These are phyloP conservation scores for Dysphania ambrosioides DNA, from an alignment of 148 eudicot species.

Conservation along the genomic window DNA sequence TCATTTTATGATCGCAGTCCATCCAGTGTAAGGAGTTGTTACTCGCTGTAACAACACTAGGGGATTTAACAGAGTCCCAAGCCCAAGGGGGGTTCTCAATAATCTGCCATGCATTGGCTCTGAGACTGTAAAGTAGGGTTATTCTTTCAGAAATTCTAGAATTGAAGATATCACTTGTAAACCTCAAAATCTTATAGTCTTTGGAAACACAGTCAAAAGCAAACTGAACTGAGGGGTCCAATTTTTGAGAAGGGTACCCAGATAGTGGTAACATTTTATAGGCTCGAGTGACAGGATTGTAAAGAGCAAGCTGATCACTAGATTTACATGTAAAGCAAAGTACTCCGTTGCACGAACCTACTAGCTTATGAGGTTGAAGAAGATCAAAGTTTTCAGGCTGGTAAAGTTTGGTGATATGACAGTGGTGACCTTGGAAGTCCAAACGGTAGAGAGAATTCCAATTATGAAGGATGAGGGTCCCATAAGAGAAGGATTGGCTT, in stretches of 20 bases:
- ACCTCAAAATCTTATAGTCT: conserved; percentile 9
- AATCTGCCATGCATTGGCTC: not conserved
- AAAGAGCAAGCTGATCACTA: not conserved
- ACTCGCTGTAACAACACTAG: not conserved
- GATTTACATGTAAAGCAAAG: not conserved
- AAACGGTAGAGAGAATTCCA: not conserved
- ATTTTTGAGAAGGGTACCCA: not conserved
- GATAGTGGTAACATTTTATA: not conserved
- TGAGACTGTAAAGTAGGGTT: not conserved
- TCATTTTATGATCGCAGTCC: not conserved
- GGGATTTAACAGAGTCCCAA: not conserved
- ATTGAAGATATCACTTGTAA: not conserved
- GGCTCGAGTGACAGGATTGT: conserved; percentile 3
- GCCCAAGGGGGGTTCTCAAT: not conserved
- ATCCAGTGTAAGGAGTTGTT: conserved; percentile 2
- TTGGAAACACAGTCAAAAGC: not conserved
- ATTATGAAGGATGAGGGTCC: not conserved
- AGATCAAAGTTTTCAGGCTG: not conserved
- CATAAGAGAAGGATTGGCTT: not conserved
- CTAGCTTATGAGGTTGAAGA: not conserved
- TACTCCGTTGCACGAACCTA: conserved; percentile 2
- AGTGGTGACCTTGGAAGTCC: not conserved
- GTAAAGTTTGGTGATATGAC: not conserved
- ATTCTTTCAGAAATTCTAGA: not conserved
- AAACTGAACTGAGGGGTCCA: not conserved